Percentiles rank a stretch among this genome's conserved stretches.
Evolutionary conservation across 371 early-diverging fungal species (phyloP).

Genomic region (Mucor ambiguus): DNA sequence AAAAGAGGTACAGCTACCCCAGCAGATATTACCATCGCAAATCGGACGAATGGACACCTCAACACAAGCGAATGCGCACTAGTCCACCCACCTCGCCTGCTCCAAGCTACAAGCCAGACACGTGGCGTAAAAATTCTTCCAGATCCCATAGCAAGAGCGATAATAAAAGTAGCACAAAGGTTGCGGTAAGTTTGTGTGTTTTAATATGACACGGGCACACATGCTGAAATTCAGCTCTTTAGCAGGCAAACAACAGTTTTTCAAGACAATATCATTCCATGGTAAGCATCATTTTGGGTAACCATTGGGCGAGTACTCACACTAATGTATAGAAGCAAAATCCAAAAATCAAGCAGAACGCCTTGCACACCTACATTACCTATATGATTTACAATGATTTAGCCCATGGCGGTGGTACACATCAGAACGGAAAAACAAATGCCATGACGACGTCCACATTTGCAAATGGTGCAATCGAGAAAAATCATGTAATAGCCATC

Average conservation of each 20-base stretch:
- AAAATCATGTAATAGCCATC: background rate
- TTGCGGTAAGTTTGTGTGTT: background rate
- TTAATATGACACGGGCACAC: background rate
- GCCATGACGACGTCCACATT: background rate
- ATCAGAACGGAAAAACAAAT: background rate
- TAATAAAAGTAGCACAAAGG: constrained; percentile 13
- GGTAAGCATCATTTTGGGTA: constrained; percentile 13
- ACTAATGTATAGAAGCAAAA: constrained; percentile 41
- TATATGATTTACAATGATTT: constrained; percentile 56
- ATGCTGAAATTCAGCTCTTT: background rate
- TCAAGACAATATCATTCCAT: constrained; percentile 32
- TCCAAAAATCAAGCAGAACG: constrained; percentile 55
- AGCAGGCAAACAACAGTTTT: constrained; percentile 13
- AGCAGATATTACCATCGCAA: constrained; percentile 19
- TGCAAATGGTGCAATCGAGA: background rate
- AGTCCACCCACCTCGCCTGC: constrained; percentile 20
- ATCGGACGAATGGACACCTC: background rate
- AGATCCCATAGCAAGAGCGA: constrained; percentile 10
- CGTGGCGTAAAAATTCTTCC: constrained; percentile 15
- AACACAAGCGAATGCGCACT: constrained; percentile 17
- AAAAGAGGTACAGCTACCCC: constrained; percentile 5
- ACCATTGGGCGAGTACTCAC: background rate
- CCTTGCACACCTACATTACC: constrained; percentile 56
- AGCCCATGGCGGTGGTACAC: constrained; percentile 18
- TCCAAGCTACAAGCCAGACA: constrained; percentile 13